Base-by-base conservation (phyloP, 1,284 basidiomycete genomes). In the Neolentinus lepideus region DNA sequence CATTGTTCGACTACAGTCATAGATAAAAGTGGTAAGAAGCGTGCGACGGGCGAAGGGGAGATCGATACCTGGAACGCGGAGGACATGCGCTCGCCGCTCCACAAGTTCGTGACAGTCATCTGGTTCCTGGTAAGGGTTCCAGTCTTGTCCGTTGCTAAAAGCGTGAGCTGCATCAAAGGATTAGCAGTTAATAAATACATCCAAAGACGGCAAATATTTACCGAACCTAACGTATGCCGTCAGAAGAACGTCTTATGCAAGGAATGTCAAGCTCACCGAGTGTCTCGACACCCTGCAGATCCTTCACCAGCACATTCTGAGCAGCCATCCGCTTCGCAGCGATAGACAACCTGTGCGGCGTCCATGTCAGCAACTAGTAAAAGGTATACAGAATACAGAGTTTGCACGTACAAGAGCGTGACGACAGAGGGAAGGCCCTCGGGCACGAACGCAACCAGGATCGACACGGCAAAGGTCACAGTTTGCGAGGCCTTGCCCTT, bases 101-200 rank as follows among this genome's bases (percentile, higher is more conserved):
- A 84, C 6, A 85, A 63, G 58, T 85, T 85, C 6, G 83, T 80
- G 3, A 83, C 84, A 8, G 84, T 84, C 85, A 88, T 88, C 63
- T 85, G 82, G 66, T 88, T 88, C 50, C 81, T 71, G 11, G 87
- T 90, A 51, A 90, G 69, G 9, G 87, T 90, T 9, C 86, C 87
- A 1, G 86, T 90, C 69, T 89, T 89, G 66, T 89, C 86, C 3
- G 85, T 87, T 19, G 84, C 84, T 21, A 88, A 70, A 22, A 88
- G 74, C 0, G 84, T 86, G 52, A 85, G 67, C 78, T 81, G 54
- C 2, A 45, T 26, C 10, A 25, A 25, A 56, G 33, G 19, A 25
- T 58, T n/a, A 55, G 54, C 38, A 1, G 36, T 14, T n/a, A 56
- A 54, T 46, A 2, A 45, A 52, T 22, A 26, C 16, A 50, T 48